A percentile compares a stretch with the other conserved stretches of the same genome.
These are phyloP conservation scores for Salvia sclarea DNA, from an alignment of 305 asterid species.

Conservation along the genomic window DNA sequence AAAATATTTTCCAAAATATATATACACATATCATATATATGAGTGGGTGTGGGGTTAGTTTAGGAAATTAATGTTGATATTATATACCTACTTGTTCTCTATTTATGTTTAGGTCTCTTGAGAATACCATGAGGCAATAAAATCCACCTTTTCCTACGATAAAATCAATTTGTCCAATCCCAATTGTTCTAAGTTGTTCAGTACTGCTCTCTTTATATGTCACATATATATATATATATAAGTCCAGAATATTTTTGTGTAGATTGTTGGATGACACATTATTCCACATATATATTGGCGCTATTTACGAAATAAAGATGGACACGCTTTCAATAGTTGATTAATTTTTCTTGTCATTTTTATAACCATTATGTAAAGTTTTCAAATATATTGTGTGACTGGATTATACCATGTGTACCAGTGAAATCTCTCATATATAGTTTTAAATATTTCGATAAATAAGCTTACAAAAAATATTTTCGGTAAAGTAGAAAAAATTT, in stretches of 20 bases:
- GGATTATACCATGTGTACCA: background rate
- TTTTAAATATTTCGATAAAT: background rate
- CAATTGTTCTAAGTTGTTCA: slow-evolving; percentile 28
- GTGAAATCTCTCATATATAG: background rate
- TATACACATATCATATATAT: background rate
- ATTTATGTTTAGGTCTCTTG: slow-evolving; percentile 28
- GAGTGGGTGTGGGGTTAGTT: slow-evolving; percentile 11
- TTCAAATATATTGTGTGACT: background rate
- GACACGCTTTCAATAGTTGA: slow-evolving; percentile 39
- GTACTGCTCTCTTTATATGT: slow-evolving; percentile 27
- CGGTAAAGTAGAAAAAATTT: too few relatives aligned
- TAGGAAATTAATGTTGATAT: background rate
- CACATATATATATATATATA: too few relatives aligned
- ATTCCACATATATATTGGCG: slow-evolving; percentile 35
- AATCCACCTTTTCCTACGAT: slow-evolving; percentile 17
- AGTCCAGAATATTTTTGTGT: background rate
- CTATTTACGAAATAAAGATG: slow-evolving; percentile 25
- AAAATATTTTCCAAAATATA: background rate
- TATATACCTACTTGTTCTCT: slow-evolving; percentile 16
- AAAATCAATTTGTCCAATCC: slow-evolving; percentile 39
- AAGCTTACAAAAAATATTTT: too few relatives aligned
- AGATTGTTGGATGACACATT: slow-evolving; percentile 47
- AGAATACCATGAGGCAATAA: slow-evolving; percentile 40
- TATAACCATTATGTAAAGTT: slow-evolving; percentile 21
- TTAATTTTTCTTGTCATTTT: slow-evolving; percentile 17